Base-by-base conservation (phyloP, 1,284 basidiomycete species). In the Sporisorium graminicola region DNA sequence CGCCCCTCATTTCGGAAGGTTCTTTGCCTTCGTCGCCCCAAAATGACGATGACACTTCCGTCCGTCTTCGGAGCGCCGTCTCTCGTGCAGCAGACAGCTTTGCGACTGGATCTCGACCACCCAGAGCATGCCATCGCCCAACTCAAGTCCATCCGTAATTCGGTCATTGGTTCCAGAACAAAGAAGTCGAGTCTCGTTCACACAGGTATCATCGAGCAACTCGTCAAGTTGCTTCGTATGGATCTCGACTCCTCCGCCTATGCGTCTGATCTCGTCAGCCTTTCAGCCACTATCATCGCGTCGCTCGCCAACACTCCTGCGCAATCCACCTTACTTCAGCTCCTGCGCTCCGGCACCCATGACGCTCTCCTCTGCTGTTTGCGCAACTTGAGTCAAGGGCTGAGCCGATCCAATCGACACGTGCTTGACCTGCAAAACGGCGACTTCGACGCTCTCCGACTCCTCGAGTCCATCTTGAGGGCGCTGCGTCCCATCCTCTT, bases 401-500 rank as follows among this genome's bases (percentile, higher is more conserved):
- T 73, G 10, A 37, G 14, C 33, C 55, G 57, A 3, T 43, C 67
- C 4, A 52, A 54, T 1, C 59, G 57, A 13, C 73, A 75, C 49
- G 33, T 75, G 5, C 58, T 75, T 16, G 67, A 69, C 0, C 33
- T 46, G 40, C 40, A 26, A n/a, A 20, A 29, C 1, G 37, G 35
- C 33, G 49, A 43, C 13, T 59, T 62, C 12, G 61, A 62, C 9
- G 59, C 63, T 20, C 65, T 73, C 13, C 56, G 40, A 43, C 54
- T 77, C 2, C 69, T 83, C 40, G 77, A 81, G 40, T 77, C 78
- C 13, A 31, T 67, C 0, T 50, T 84, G 5, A 58, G 82, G 8
- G 78, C 81, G 7, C 65, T 82, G 14, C 72, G 81, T 10, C 74
- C 79, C 35, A 64, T 84, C 16, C 44, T 83, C 7, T 60, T 79